phyloP scores from a whole-genome alignment of 2,329 filamentous ascomycete genomes.

The Conoideocrella luteorostrata region DNA sequence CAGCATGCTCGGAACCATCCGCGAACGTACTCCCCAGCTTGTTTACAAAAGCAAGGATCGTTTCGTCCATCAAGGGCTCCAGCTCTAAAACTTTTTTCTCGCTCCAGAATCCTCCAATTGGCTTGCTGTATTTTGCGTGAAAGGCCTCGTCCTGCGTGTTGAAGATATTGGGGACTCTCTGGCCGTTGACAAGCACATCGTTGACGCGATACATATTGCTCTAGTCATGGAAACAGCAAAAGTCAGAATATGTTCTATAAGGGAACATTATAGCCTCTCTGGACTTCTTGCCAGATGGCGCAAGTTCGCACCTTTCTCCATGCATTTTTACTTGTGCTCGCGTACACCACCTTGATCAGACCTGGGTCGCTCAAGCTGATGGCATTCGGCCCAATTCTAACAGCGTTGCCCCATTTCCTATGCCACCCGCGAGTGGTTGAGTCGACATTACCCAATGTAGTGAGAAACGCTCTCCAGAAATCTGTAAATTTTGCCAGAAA shows the following conservation, averaged over 20 bases:
- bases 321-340: conserved; percentile 9
- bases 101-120: conserved; percentile 13
- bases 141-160: conserved; percentile 14
- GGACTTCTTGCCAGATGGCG: too few species aligned
- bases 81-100: conserved; percentile 12
- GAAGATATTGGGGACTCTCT: conserved; percentile 15
- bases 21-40: conserved; percentile 11
- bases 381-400: conserved; percentile 13
- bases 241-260: background rate
- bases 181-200: conserved; percentile 12
- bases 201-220: conserved; percentile 15
- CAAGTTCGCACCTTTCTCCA: conserved; percentile 13
- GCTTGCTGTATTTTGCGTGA: conserved; percentile 11
- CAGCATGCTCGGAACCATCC: background rate
- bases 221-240: conserved; percentile 1
- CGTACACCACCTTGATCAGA: conserved; percentile 14
- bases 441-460: conserved; percentile 10
- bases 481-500: conserved; percentile 12
- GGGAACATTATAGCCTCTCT: too few species aligned
- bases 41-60: conserved; percentile 5
- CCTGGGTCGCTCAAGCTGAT: conserved; percentile 13
- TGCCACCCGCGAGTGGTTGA: conserved; percentile 9
- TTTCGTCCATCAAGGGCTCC: conserved; percentile 14
- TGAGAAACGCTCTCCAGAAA: conserved; percentile 10
- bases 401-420: conserved; percentile 12